Conservation (phyloP, 805 yeast species). For the Saitoella complicata region DNA sequence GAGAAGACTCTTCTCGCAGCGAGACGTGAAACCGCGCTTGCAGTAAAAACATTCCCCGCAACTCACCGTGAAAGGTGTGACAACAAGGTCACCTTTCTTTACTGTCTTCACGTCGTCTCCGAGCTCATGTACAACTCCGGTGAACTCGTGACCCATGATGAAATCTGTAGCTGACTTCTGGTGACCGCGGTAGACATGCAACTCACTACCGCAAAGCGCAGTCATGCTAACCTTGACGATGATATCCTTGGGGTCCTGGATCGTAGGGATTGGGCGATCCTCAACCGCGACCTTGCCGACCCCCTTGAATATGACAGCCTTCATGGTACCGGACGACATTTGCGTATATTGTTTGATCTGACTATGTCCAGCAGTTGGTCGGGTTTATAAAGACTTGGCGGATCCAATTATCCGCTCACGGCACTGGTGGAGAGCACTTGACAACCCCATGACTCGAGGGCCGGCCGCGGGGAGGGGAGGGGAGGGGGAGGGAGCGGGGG, state of each 20-base stretch:
- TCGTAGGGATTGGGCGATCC: slow-evolving; percentile 25
- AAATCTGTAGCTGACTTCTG: slow-evolving; percentile 26
- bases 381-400: too few species aligned
- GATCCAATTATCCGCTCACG: too few species aligned
- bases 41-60: slow-evolving; percentile 49
- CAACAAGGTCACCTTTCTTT: slow-evolving; percentile 31
- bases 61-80: slow-evolving; percentile 36
- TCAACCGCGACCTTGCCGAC: slow-evolving; percentile 28
- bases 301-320: slow-evolving; percentile 34
- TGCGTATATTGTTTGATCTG: neutral
- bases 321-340: slow-evolving; percentile 21
- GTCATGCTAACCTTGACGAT: slow-evolving; percentile 32
- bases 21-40: slow-evolving; percentile 35
- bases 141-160: slow-evolving; percentile 37
- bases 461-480: too few species aligned
- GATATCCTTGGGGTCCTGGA: slow-evolving; percentile 27
- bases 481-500: too few species aligned
- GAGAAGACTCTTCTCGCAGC: slow-evolving; percentile 37
- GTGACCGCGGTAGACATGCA: slow-evolving; percentile 37
- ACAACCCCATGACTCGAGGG: too few species aligned
- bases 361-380: too few species aligned
- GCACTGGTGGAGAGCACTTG: too few species aligned
- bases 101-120: slow-evolving; percentile 25
- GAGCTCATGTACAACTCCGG: slow-evolving; percentile 27
- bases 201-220: slow-evolving; percentile 37